Conservation (phyloP, 2,329 filamentous ascomycete genomes). For the Pseudocercospora fijiensis region DNA sequence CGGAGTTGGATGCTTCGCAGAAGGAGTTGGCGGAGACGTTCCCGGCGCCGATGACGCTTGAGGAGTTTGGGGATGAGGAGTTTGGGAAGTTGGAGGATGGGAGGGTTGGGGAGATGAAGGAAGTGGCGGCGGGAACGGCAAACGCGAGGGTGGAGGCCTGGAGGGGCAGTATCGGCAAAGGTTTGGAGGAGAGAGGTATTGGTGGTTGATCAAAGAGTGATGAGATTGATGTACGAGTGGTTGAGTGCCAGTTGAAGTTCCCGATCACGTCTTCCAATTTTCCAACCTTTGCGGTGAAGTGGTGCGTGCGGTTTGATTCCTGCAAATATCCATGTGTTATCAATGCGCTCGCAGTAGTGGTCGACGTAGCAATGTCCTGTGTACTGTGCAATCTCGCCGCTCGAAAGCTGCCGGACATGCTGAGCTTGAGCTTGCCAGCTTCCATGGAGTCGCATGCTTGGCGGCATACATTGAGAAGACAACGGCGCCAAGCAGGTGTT, state of each 20-base stretch:
- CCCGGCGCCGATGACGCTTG: not conserved
- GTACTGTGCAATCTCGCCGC: not conserved
- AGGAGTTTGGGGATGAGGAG: conserved; percentile 14
- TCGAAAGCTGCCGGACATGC: not conserved
- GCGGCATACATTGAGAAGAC: not conserved
- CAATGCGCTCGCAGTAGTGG: not conserved
- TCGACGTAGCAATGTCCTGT: not conserved
- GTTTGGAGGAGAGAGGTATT: conserved; percentile 5
- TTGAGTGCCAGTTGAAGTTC: not conserved
- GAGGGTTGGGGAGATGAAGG: conserved; percentile 22
- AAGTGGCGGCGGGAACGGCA: conserved; percentile 21
- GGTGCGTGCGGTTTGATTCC: not conserved
- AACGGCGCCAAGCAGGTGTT: not conserved
- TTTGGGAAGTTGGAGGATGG: conserved; percentile 18
- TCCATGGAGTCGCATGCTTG: not conserved
- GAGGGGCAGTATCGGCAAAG: conserved; percentile 7
- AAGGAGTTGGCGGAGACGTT: not conserved
- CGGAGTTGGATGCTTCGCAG: conserved; percentile 2
- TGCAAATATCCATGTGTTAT: not conserved
- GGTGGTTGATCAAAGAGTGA: not conserved
- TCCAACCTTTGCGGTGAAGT: not conserved
- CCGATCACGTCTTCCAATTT: not conserved
- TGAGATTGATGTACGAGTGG: not conserved
- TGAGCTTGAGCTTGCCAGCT: not conserved
- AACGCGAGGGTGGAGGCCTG: conserved; percentile 15